Evolutionary conservation across 305 asterid species (phyloP).

Genomic region (Fraxinus ornus): DNA sequence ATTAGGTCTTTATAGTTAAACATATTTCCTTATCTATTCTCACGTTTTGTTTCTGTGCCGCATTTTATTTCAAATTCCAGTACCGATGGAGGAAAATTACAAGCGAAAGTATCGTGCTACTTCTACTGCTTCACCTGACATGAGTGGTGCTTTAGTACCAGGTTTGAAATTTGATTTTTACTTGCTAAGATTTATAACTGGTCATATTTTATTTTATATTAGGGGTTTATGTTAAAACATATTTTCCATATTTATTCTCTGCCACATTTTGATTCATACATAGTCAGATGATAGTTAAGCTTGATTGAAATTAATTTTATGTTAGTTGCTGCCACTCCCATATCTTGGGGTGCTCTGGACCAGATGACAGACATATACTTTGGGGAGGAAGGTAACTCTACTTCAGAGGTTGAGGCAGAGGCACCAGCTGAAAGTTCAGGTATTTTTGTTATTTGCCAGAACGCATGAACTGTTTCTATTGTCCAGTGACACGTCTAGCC

Average conservation of each 20-base stretch:
- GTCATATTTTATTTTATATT: not conserved
- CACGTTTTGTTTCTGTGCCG: not conserved
- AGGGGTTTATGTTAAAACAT: not conserved
- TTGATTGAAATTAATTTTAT: conserved; percentile 16
- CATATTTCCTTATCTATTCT: not conserved
- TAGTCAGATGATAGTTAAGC: not conserved
- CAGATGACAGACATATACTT: conserved; percentile 51
- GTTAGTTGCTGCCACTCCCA: conserved; percentile 42
- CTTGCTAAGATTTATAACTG: not conserved
- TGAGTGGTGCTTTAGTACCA: not conserved
- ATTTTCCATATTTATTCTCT: not conserved
- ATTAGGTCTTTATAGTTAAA: not conserved
- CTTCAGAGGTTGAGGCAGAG: not conserved
- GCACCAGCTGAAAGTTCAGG: not conserved
- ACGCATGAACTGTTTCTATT: not conserved
- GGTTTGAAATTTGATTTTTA: not conserved
- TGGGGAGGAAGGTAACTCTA: conserved; percentile 15
- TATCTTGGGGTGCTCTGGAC: conserved; percentile 49
- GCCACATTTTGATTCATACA: not conserved
- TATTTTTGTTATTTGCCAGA: not conserved
- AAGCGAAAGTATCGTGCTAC: conserved; percentile 41
- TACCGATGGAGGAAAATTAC: not conserved
- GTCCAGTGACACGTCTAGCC: not conserved
- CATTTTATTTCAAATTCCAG: not conserved
- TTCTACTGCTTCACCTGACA: not conserved